Conservation (phyloP, 768 basidiomycete species). For the Rhizopogon salebrosus region DNA sequence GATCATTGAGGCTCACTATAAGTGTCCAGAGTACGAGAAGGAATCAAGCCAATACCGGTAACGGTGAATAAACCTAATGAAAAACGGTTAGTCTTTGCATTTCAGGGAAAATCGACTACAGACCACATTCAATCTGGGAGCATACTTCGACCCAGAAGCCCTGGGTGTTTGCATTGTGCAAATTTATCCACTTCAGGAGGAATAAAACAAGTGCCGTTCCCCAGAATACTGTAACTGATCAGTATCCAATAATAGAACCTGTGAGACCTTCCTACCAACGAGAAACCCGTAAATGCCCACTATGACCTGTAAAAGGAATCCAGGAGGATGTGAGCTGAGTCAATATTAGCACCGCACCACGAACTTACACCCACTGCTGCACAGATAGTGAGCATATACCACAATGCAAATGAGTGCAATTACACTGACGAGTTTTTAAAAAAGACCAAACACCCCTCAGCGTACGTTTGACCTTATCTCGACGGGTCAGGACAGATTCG, state of each 20-base stretch:
- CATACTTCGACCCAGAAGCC: conserved; percentile 80
- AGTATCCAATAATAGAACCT: neutral
- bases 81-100: neutral
- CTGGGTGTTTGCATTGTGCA: conserved; percentile 63
- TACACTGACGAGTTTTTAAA: conserved; percentile 68
- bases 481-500: conserved; percentile 63
- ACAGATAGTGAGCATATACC: neutral
- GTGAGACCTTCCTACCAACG: conserved; percentile 42
- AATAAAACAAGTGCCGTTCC: conserved; percentile 80
- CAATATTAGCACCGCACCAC: neutral
- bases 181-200: conserved; percentile 60
- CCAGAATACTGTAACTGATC: conserved; percentile 61
- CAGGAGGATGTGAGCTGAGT: neutral
- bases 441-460: conserved; percentile 76
- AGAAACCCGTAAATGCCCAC: conserved; percentile 76
- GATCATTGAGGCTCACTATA: conserved; percentile 44
- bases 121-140: conserved; percentile 74
- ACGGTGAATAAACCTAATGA: conserved; percentile 65
- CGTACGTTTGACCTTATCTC: conserved; percentile 52
- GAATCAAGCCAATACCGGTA: conserved; percentile 77
- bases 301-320: neutral
- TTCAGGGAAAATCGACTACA: conserved; percentile 3
- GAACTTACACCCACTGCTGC: conserved; percentile 62
- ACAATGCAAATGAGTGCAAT: neutral
- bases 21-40: conserved; percentile 69